phyloP scores from a whole-genome alignment of 768 basidiomycete species.

The Trametes cinnabarina region DNA sequence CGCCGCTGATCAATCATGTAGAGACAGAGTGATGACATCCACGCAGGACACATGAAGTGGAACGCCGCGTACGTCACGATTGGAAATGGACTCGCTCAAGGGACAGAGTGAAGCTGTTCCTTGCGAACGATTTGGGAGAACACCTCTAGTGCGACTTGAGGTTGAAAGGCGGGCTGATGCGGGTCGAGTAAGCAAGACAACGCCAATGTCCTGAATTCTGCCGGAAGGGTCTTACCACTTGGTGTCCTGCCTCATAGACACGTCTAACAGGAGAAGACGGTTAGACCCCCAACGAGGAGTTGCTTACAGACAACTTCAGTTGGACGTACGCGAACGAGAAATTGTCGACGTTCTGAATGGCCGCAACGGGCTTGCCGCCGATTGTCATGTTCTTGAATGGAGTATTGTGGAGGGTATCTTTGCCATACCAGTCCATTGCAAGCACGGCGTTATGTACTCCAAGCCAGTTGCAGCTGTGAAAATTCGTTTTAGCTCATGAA shows the following conservation, averaged over 20 bases:
- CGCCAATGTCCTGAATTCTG: too few species aligned
- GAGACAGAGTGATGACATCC: too few species aligned
- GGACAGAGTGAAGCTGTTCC: constrained; percentile 53
- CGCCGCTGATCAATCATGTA: too few species aligned
- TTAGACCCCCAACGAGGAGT: neutral
- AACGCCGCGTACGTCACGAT: neutral
- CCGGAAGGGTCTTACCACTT: constrained; percentile 65
- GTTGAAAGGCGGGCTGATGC: constrained; percentile 58
- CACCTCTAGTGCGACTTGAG: constrained; percentile 54
- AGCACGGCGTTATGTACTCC: constrained; percentile 38
- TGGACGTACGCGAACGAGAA: constrained; percentile 62
- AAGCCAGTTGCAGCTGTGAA: constrained; percentile 38
- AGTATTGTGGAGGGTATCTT: constrained; percentile 37
- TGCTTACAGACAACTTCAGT: too few species aligned
- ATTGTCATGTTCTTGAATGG: constrained; percentile 57
- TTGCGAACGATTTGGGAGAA: constrained; percentile 53
- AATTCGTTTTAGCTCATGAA: neutral
- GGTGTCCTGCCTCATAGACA: constrained; percentile 58
- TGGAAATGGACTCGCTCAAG: neutral
- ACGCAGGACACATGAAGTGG: too few species aligned
- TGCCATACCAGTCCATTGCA: constrained; percentile 49
- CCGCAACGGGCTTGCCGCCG: constrained; percentile 48
- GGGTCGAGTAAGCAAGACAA: neutral
- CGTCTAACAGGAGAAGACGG: constrained; percentile 36
- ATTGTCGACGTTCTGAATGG: constrained; percentile 62